Evolutionary conservation across 179 eudicot genomes (phyloP), one percentile per base, ranked within the genome.

Genomic region (Beta lomatogona): DNA sequence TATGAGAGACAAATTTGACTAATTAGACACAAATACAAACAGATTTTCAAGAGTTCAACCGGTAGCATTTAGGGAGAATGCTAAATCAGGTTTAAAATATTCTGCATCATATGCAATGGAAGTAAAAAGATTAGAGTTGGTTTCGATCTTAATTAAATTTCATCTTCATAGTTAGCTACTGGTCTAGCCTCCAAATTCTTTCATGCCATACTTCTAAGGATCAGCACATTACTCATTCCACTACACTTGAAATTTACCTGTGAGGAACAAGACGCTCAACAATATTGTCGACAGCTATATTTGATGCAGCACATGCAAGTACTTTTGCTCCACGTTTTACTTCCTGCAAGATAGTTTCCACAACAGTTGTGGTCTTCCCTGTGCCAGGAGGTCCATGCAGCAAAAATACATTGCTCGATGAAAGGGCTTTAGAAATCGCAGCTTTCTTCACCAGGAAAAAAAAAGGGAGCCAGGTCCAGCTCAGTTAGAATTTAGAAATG

Each of bases 341-440:
- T 92, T 96, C 99, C 83, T 96, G 99, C 77, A 96, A 87, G 80
- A 96, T 96, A 81, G 94, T 92, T 85, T 96, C 99, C 71, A 96
- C 98, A 73, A 96, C 98, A 64, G 99, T 96, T 0, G 99, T 96
- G 76, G 99, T 96, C 87, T 96, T 96, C 69, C 99, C 99, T 59
- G 99, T 96, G 85, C 99, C 99, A 83, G 99, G 99, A 91, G 99
- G 99, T 76, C 99, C 99, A 74, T 96, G 99, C 70, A 96, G 88
- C 93, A 96, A 88, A 87, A 96, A 94, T 61, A 96, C 85, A 80
- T 94, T 89, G 88, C 91, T 96, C 87, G 98, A 94, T 77, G 97
- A 91, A 69, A 96, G 76, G 46, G 99, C 97, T 86, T 91, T 96
- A 71, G 94, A 76, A 66, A 96, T 88, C 79, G 99, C 99, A 86